Percentiles rank a stretch among this genome's conserved stretches.
Conservation (phyloP, 2,329 filamentous ascomycete genomes). For the Claviceps monticola region DNA sequence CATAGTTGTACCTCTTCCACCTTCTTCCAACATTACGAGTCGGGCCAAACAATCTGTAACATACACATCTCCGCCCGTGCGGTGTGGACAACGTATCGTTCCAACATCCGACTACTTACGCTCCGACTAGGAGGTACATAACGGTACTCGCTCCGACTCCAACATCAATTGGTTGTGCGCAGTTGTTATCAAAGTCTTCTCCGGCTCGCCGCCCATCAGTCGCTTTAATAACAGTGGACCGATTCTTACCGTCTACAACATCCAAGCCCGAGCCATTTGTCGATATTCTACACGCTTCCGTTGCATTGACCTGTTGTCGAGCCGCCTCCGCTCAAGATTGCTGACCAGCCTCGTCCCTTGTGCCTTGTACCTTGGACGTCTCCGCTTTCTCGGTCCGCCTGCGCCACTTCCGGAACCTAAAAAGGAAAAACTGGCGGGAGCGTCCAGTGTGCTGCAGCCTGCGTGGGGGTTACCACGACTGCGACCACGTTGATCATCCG, state of each 20-base stretch:
- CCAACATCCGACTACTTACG: no score
- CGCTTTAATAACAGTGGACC: not conserved
- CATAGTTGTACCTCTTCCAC: no score
- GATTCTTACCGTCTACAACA: no score
- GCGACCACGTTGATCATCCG: not conserved
- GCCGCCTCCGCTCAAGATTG: no score
- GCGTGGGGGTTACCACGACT: not conserved
- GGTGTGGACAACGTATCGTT: no score
- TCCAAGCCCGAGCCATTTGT: not conserved
- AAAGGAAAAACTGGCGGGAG: not conserved
- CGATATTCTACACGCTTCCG: not conserved
- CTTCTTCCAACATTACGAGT: no score
- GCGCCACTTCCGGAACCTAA: constrained; percentile 8
- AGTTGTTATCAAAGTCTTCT: not conserved
- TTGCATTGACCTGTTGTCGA: not conserved
- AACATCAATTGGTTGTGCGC: no score
- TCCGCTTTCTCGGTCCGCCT: constrained; percentile 9
- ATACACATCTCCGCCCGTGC: no score
- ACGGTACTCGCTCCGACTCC: no score
- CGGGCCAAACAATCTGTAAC: no score
- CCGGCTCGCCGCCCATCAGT: not conserved
- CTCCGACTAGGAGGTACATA: no score
- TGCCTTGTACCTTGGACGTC: constrained; percentile 1
- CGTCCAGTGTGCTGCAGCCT: not conserved
- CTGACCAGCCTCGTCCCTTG: not conserved